Evolutionary conservation across 805 yeast species (phyloP).

Genomic region (Candida cerambycidarum): DNA sequence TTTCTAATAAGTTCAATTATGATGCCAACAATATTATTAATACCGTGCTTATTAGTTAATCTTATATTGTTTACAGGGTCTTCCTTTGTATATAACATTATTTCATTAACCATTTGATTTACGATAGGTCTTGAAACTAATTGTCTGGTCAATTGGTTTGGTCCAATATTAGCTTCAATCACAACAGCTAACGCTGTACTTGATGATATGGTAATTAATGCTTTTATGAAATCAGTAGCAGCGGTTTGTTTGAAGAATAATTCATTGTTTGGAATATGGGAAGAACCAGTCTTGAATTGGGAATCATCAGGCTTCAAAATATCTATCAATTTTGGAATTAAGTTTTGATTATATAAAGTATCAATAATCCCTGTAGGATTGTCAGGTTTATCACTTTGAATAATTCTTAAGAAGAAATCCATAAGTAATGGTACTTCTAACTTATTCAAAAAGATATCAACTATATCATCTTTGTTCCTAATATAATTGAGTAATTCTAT

Average conservation of each 20-base stretch:
- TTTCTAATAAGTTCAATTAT: conserved; percentile 92
- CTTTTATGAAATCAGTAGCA: conserved; percentile 92
- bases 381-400: conserved; percentile 91
- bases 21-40: conserved; percentile 92
- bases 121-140: conserved; percentile 75
- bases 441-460: conserved; percentile 77
- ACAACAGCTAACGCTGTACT: conserved; percentile 69
- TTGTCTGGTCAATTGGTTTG: conserved; percentile 90
- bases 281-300: conserved; percentile 39
- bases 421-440: conserved; percentile 91
- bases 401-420: conserved; percentile 86
- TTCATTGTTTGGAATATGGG: conserved; percentile 27
- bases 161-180: conserved; percentile 90
- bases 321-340: conserved; percentile 71
- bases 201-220: conserved; percentile 90
- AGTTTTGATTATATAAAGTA: conserved; percentile 64
- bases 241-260: conserved; percentile 71
- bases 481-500: conserved; percentile 71
- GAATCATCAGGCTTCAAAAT: conserved; percentile 67
- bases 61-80: conserved; percentile 13
- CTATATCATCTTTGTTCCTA: conserved; percentile 64
- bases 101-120: conserved; percentile 65
- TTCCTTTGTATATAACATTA: conserved; percentile 47
- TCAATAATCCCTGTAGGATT: conserved; percentile 85
- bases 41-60: conserved; percentile 70